Conservation (phyloP, 148 eudicot genomes). For the Heliosperma pusillum region DNA sequence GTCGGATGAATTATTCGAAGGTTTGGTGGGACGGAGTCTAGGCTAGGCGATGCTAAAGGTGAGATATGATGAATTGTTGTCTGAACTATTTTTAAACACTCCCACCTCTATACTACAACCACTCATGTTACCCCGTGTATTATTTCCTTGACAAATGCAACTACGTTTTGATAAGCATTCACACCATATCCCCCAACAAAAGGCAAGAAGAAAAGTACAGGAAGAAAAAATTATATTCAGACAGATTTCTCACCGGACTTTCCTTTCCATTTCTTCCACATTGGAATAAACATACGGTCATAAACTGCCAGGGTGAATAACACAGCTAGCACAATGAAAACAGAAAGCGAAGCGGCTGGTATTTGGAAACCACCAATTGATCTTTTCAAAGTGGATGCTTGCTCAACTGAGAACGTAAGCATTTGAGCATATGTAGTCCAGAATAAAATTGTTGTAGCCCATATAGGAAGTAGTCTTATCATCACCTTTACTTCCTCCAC, state of each 20-base stretch:
- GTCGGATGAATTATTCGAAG: too few relatives aligned
- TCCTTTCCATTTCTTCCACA: slow-evolving; percentile 52
- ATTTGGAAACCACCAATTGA: slow-evolving; percentile 48
- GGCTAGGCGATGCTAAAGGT: too few relatives aligned
- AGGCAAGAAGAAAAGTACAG: background rate
- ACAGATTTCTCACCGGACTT: slow-evolving; percentile 40
- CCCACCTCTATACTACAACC: too few relatives aligned
- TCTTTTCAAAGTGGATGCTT: slow-evolving; percentile 66
- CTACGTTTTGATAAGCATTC: too few relatives aligned
- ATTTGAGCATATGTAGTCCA: slow-evolving; percentile 80
- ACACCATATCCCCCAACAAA: too few relatives aligned
- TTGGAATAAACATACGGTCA: slow-evolving; percentile 52
- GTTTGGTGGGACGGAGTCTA: too few relatives aligned
- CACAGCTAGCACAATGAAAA: slow-evolving; percentile 58
- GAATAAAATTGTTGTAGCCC: slow-evolving; percentile 78
- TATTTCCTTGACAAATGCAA: background rate
- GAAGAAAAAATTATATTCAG: background rate
- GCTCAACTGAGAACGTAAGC: slow-evolving; percentile 70
- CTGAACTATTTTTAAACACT: too few relatives aligned
- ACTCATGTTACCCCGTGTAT: background rate
- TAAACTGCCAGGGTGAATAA: slow-evolving; percentile 46
- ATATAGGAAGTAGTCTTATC: slow-evolving; percentile 49
- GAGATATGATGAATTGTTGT: too few relatives aligned
- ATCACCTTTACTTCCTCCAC: slow-evolving; percentile 80
- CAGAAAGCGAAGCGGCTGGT: slow-evolving; percentile 65